Evolutionary conservation across 176 grass and related monocot species (phyloP), one percentile per base, ranked within the genome.

Genomic region (Secale cereale): DNA sequence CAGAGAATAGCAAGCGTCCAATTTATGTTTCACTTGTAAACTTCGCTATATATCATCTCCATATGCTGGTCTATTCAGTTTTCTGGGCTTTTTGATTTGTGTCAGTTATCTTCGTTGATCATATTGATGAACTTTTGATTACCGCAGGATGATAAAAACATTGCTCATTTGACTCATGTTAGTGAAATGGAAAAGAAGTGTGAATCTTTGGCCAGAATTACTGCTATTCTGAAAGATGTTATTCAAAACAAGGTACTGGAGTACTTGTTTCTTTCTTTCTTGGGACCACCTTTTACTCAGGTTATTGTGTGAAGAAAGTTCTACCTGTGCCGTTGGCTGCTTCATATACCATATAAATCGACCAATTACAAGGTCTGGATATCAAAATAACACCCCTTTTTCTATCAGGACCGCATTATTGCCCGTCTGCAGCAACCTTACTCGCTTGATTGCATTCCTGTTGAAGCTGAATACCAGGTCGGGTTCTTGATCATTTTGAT

Each of bases 111-210:
- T 29, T 39, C 39, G 33, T 84, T 74, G 6, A 22, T 41, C 14
- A 64, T 91, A 12, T 48, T 91, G 27, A 77, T 83, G 45, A 33
- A 81, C 2, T 80, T 87, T 79, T 46, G 10, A 86, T 82, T 80
- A 87, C 27, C 1, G 63, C 88, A 96, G 97, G 93, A 99, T 95
- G 97, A 99, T 89, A 96, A 96, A 89, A 99, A 96, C 67, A 89
- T 99, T 89, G 93, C 93, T 43, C 93, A 96, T 83, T 89, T 99
- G 78, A 99, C 91, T 48, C 97, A 99, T 86, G 97, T 99, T 63
- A 96, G 97, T 89, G 97, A 99, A 80, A 99, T 99, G 97, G 93
- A 99, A 89, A 99, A 99, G 66, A 99, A 99, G 62, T 99, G 93
- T 33, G 89, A 96, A 57, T 99, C 97, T 30, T 95, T 99, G 86